phyloP scores from a whole-genome alignment of 2,329 filamentous ascomycete genomes.

The Sporothrix sp. region DNA sequence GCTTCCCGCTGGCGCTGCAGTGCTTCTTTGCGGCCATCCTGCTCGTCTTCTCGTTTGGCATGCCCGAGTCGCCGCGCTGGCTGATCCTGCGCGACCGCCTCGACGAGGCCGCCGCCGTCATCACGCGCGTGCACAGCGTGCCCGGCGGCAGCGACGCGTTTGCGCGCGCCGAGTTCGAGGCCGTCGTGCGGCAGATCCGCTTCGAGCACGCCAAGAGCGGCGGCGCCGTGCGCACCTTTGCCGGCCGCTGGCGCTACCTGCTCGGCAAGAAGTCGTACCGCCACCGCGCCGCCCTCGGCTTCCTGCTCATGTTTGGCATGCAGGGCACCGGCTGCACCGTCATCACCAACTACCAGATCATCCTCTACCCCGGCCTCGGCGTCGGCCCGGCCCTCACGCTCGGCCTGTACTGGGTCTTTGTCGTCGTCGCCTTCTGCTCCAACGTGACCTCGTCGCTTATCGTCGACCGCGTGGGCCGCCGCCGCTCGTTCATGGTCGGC shows the following conservation, averaged over 20 bases:
- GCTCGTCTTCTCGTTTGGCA: conserved; percentile 10
- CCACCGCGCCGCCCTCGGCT: conserved; percentile 5
- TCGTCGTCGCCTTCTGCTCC: conserved; percentile 26
- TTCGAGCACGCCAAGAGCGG: neutral
- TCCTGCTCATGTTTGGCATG: conserved; percentile 9
- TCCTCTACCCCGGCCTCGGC: conserved; percentile 26
- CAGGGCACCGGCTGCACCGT: conserved; percentile 3
- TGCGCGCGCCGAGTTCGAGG: conserved; percentile 15
- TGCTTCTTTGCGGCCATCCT: conserved; percentile 31
- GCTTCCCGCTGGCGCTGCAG: conserved; percentile 35
- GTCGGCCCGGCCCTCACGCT: conserved; percentile 45
- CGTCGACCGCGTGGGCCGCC: conserved; percentile 20
- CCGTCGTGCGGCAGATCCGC: conserved; percentile 17
- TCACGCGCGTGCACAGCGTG: conserved; percentile 22
- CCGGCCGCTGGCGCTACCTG: conserved; percentile 6
- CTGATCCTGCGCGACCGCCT: conserved; percentile 27
- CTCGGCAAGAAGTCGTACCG: conserved; percentile 3
- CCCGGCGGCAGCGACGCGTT: conserved; percentile 19
- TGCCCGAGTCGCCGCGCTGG: conserved; percentile 33
- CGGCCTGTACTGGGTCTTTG: conserved; percentile 45
- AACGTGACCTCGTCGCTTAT: conserved; percentile 15
- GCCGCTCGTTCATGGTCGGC: conserved; percentile 19
- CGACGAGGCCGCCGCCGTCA: conserved; percentile 31
- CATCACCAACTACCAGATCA: conserved; percentile 7
- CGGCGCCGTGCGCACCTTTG: neutral